A percentile compares a stretch with the other conserved stretches of the same genome.
Evolutionary conservation across 2,329 filamentous ascomycete genomes (phyloP).

Genomic region (Aureobasidium musti): DNA sequence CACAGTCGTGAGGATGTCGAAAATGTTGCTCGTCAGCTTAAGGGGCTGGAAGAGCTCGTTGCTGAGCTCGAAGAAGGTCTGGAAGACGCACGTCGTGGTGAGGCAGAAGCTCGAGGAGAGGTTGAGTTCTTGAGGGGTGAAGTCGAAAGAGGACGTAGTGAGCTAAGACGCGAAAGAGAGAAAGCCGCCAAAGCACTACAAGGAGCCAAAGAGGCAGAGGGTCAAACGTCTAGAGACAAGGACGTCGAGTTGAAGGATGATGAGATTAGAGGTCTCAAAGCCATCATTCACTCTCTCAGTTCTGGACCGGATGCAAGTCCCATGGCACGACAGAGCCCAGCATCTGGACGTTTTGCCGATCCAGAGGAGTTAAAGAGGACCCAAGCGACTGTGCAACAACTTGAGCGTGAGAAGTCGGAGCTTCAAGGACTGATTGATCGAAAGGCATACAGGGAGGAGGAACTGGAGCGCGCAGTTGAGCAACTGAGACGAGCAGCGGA

Average conservation of each 20-base stretch:
- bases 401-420: slow-evolving; percentile 79
- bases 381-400: slow-evolving; percentile 63
- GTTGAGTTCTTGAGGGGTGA: slow-evolving; percentile 95
- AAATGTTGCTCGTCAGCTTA: slow-evolving; percentile 84
- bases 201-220: slow-evolving; percentile 48
- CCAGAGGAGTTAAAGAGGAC: slow-evolving; percentile 58
- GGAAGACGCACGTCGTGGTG: slow-evolving; percentile 89
- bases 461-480: slow-evolving; percentile 72
- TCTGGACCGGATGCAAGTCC: slow-evolving; percentile 59
- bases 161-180: slow-evolving; percentile 84
- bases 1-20: slow-evolving; percentile 87
- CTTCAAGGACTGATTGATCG: slow-evolving; percentile 71
- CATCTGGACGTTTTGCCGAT: slow-evolving; percentile 30
- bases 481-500: slow-evolving; percentile 39
- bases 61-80: slow-evolving; percentile 96
- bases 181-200: slow-evolving; percentile 67
- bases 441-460: slow-evolving; percentile 74
- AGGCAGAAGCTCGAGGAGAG: slow-evolving; percentile 92
- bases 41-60: slow-evolving; percentile 92
- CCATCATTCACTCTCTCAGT: slow-evolving; percentile 94
- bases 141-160: slow-evolving; percentile 85
- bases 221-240: slow-evolving; percentile 53
- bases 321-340: slow-evolving; percentile 25
- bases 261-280: slow-evolving; percentile 94
- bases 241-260: slow-evolving; percentile 94